Evolutionary conservation across 2,329 filamentous ascomycete species (phyloP), one percentile per base, ranked within the genome.

Genomic region (Stachybotrys echinatus): DNA sequence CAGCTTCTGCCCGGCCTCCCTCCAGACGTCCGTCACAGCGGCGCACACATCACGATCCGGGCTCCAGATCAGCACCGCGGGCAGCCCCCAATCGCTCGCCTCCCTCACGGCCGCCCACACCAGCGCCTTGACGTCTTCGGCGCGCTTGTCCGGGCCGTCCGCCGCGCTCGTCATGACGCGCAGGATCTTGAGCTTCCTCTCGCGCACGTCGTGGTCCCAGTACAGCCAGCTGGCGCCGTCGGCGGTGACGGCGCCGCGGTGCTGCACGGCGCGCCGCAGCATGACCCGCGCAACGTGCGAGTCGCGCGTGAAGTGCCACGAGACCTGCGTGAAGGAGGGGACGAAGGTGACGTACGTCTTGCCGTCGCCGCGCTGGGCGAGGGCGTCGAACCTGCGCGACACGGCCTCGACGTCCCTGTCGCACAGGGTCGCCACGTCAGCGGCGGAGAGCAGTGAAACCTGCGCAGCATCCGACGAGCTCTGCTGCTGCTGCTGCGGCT

Each of bases 241-340:
- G 42, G 42, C 42, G 42, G 42, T 45, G 42, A 22, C 42, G 42
- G 21, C 42, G 21, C 42, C 42, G 42, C 42, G 19, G n/a, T 45
- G n/a, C 12, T 22, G 19, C 12, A 45, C 20, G 10, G 18, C n/a
- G n/a, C 42, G 42, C 42, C 18, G 6, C 12, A 23, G 22, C 42
- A 45, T 23, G 23, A 23, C 42, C 4, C 42, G 42, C 17, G 42
- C 22, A 10, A 23, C 22, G 21, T 27, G 27, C 12, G 42, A 17
- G 23, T 45, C 42, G 42, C 42, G 42, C 17, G 42, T n/a, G 22
- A 45, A 45, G 42, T 45, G 42, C 42, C 42, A 45, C 42, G 42
- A 22, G 20, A 21, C 18, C 22, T 45, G 42, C 19, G 42, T 23
- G 42, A 45, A 45, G n/a, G 42, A 8, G 8, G 42, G 42, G 12